Percentiles rank a stretch among this genome's conserved stretches.
These are phyloP conservation scores for Dioszegia aurantiaca DNA, from an alignment of 768 basidiomycete species.

Conservation along the genomic window DNA sequence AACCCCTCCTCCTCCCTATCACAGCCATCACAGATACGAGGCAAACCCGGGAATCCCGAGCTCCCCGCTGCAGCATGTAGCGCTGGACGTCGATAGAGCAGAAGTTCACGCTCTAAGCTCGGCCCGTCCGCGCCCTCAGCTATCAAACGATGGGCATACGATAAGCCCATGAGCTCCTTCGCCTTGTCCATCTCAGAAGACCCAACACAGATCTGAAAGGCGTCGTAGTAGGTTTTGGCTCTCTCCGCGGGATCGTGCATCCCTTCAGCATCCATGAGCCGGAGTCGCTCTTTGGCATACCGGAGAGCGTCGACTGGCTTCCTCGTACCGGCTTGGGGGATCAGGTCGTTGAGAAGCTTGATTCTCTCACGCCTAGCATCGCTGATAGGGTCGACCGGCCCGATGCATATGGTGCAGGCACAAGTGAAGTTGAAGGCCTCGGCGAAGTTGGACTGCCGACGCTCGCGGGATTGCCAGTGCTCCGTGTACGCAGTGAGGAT, in stretches of 20 bases:
- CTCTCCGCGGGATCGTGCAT: background rate
- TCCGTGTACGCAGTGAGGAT: background rate
- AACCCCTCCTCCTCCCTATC: constrained; percentile 1
- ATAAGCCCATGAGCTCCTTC: background rate
- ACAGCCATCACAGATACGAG: constrained; percentile 3
- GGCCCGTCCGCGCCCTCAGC: background rate
- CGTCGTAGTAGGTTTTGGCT: constrained; percentile 1
- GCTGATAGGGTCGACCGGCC: background rate
- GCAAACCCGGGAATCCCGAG: background rate
- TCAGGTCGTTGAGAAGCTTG: background rate
- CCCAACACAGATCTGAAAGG: background rate
- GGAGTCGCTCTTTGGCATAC: background rate
- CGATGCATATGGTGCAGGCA: background rate
- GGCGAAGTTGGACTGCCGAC: background rate
- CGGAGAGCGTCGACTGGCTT: background rate
- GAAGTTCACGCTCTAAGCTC: background rate
- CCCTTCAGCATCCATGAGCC: background rate
- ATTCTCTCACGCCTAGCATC: background rate
- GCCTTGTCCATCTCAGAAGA: background rate
- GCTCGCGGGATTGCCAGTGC: background rate
- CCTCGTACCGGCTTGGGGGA: background rate
- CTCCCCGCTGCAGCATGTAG: background rate
- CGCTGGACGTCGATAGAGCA: background rate
- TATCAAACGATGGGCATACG: background rate
- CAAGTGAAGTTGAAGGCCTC: background rate